Conservation (phyloP, 2,329 filamentous ascomycete genomes). For the Apiospora saccharicola region DNA sequence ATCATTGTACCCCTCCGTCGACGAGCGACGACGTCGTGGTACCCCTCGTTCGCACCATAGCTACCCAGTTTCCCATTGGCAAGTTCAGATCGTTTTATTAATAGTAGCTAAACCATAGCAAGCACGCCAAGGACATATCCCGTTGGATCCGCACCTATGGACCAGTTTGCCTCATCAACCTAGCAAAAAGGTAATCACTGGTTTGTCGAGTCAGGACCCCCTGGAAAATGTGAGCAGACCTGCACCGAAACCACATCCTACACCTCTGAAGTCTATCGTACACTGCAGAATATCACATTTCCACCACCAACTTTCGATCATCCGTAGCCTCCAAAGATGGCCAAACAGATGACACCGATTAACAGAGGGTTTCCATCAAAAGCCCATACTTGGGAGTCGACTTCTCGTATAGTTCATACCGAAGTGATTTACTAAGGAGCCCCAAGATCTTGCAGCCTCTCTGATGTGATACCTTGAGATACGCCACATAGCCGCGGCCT, state of each 20-base stretch:
- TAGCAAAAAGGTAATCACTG: neutral
- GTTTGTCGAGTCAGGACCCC: neutral
- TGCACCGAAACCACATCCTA: neutral
- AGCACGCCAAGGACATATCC: conserved; percentile 3
- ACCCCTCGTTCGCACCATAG: neutral
- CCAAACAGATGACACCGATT: neutral
- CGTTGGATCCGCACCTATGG: neutral
- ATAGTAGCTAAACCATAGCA: conserved; percentile 6
- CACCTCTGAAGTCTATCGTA: neutral
- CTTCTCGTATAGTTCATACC: neutral
- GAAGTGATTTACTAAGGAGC: neutral
- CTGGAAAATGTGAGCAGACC: neutral
- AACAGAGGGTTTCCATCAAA: neutral
- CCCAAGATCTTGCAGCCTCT: conserved; percentile 26
- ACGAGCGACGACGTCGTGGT: neutral
- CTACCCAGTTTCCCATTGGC: neutral
- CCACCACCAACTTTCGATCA: neutral
- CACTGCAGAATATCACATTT: neutral
- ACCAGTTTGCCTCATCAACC: neutral
- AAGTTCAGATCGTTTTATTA: neutral
- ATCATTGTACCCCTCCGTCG: neutral
- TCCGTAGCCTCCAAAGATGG: neutral
- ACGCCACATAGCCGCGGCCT: conserved; percentile 24
- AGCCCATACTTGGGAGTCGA: neutral
- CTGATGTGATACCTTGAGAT: conserved; percentile 29